A percentile compares a stretch with the other conserved stretches of the same genome.
Conservation (phyloP, 2,329 filamentous ascomycete species). For the Alternaria burnsii region DNA sequence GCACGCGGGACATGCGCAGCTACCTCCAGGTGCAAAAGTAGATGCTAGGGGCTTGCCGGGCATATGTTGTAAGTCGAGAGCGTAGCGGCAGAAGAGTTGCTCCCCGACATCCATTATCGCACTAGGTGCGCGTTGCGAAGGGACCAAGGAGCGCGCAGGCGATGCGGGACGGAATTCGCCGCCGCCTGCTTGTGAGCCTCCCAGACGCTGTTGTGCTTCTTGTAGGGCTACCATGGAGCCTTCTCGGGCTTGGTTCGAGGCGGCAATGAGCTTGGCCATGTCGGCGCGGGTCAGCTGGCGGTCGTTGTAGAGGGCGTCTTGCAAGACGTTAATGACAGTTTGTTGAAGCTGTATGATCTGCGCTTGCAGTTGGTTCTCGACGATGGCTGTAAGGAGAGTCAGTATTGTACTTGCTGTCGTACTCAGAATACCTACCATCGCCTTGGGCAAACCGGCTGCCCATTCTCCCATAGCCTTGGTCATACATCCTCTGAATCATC, state of each 20-base stretch:
- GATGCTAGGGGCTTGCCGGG: conserved; percentile 41
- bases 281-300: conserved; percentile 51
- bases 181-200: conserved; percentile 12
- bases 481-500: conserved; percentile 49
- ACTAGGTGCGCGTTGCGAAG: conserved; percentile 39
- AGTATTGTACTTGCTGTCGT: background rate
- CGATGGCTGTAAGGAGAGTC: conserved; percentile 40
- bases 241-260: conserved; percentile 54
- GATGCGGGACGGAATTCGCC: conserved; percentile 24
- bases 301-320: conserved; percentile 54
- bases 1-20: conserved; percentile 44
- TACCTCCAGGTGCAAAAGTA: conserved; percentile 44
- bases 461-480: conserved; percentile 47
- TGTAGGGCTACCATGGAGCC: conserved; percentile 51
- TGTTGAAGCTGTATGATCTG: conserved; percentile 56
- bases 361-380: conserved; percentile 54
- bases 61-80: conserved; percentile 44
- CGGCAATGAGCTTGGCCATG: conserved; percentile 51
- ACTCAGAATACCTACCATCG: conserved; percentile 43
- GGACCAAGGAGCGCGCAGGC: conserved; percentile 29
- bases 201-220: conserved; percentile 46
- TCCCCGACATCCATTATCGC: conserved; percentile 26
- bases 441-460: conserved; percentile 51
- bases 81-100: conserved; percentile 48
- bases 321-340: conserved; percentile 55